These are phyloP conservation scores for Simplicillium aogashimaense DNA, from an alignment of 2,329 filamentous ascomycete genomes.

Conservation along the genomic window DNA sequence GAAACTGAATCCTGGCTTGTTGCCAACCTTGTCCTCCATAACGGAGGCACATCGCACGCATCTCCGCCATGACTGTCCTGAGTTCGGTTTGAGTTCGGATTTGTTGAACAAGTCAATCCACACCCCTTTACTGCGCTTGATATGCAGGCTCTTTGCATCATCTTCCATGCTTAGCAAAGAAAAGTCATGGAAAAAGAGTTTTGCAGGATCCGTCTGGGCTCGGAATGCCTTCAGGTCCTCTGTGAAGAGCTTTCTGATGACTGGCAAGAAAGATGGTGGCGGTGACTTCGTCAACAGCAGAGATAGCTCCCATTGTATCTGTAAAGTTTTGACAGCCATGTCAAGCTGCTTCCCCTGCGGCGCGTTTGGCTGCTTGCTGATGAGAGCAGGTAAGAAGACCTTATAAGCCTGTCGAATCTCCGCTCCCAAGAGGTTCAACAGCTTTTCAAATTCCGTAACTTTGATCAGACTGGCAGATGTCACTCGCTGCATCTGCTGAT, in stretches of 20 bases:
- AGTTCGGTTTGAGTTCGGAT: conserved; percentile 33
- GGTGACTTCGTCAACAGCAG: conserved; percentile 40
- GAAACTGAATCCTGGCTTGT: conserved; percentile 40
- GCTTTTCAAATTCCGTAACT: conserved; percentile 50
- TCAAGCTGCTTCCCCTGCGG: conserved; percentile 33
- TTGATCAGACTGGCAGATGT: conserved; percentile 43
- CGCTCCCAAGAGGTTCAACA: conserved; percentile 38
- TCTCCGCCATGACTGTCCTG: conserved; percentile 21
- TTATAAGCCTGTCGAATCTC: conserved; percentile 44
- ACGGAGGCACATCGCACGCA: conserved; percentile 50
- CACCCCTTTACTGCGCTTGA: conserved; percentile 22
- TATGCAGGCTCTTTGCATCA: conserved; percentile 36
- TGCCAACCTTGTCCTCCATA: conserved; percentile 49
- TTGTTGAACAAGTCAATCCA: conserved; percentile 49
- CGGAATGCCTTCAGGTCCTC: conserved; percentile 48
- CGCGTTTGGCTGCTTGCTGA: conserved; percentile 35
- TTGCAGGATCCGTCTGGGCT: conserved; percentile 50
- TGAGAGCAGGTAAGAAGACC: conserved; percentile 31
- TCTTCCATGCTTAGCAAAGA: conserved; percentile 57
- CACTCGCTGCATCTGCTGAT: conserved; percentile 42
- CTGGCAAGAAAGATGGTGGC: conserved; percentile 35
- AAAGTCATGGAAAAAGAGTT: conserved; percentile 65
- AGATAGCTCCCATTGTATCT: conserved; percentile 38
- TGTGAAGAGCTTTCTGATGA: conserved; percentile 57
- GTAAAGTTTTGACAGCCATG: conserved; percentile 31